Base-by-base conservation (phyloP, 768 basidiomycete species). In the Hericium rajendrae region DNA sequence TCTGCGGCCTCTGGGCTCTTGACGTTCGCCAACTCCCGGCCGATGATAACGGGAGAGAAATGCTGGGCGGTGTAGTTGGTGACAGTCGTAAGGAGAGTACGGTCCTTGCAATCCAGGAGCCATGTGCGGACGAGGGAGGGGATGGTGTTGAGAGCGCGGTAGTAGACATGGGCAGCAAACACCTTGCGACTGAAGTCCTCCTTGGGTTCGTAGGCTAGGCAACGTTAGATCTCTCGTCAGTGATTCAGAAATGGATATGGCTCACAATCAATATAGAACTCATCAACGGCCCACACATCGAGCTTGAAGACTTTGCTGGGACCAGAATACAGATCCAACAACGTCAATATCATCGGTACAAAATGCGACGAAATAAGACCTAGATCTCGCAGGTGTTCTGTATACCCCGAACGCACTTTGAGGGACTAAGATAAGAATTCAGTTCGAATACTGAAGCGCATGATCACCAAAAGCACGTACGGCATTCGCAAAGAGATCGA, bases 31-130 rank as follows among this genome's bases (percentile, higher is more conserved):
- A 98, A 76, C 66, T 97, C 94, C 6, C 88, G 76, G 13, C 74
- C 78, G 66, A 95, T 88, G 66, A 99, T 83, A 41, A 90, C 82
- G 0, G 94, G 92, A 1, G 94, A 95, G 74, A 97, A 91, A 72
- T 90, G 78, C 16, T 80, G 76, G 0, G 91, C 83, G 0, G 93
- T 95, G 69, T 90, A 94, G 37, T 79, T 74, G 5, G 85, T 78
- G 58, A 98, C 78, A 3, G 86, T 77, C 28, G 79, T 77, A n/a
- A 83, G 85, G 2, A 97, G 77, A 65, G 93, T 90, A 12, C 89
- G 86, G 69, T 97, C 94, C 63, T 91, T 93, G 71, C 88, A 88
- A 40, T 88, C 87, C 41, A 84, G 77, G 48, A 94, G 84, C 90
- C 92, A 97, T 11, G 77, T 75, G 49, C 93, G 83, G 53, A 98